phyloP scores from a whole-genome alignment of 192 early-diverging fungal genomes.

The Glomus cerebriforme region DNA sequence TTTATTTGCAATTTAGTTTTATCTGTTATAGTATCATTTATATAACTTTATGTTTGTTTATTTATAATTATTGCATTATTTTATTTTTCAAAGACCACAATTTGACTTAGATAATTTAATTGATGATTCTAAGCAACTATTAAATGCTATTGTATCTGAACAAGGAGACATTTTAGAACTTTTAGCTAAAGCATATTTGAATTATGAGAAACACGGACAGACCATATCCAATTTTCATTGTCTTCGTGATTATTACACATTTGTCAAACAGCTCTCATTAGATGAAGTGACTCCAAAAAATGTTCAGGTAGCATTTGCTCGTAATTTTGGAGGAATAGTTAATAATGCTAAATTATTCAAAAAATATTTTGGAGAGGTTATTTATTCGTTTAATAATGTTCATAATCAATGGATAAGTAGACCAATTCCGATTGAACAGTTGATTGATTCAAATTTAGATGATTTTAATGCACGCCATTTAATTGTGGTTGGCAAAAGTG shows the following conservation, averaged over 20 bases:
- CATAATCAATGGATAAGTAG: neutral
- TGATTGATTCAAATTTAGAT: constrained; percentile 20
- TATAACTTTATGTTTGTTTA: too few species aligned
- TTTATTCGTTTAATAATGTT: neutral
- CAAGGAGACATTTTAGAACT: too few species aligned
- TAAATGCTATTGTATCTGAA: neutral
- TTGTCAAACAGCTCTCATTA: neutral
- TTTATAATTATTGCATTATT: neutral
- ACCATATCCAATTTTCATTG: constrained; percentile 26
- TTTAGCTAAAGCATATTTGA: neutral
- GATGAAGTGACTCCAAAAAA: neutral
- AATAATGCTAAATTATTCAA: neutral
- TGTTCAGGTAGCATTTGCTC: constrained; percentile 6
- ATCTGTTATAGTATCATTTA: too few species aligned
- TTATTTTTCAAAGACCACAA: too few species aligned
- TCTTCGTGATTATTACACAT: neutral
- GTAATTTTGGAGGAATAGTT: constrained; percentile 31
- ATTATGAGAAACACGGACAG: constrained; percentile 1
- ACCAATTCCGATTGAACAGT: neutral
- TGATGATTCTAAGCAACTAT: neutral
- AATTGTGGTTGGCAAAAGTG: constrained; percentile 29
- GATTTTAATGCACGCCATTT: constrained; percentile 15
- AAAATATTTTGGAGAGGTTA: neutral
- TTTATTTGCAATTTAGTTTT: neutral
- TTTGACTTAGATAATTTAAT: neutral